Evolutionary conservation across 192 early-diverging fungal species (phyloP).

Genomic region (Coemansia guatemalensis): DNA sequence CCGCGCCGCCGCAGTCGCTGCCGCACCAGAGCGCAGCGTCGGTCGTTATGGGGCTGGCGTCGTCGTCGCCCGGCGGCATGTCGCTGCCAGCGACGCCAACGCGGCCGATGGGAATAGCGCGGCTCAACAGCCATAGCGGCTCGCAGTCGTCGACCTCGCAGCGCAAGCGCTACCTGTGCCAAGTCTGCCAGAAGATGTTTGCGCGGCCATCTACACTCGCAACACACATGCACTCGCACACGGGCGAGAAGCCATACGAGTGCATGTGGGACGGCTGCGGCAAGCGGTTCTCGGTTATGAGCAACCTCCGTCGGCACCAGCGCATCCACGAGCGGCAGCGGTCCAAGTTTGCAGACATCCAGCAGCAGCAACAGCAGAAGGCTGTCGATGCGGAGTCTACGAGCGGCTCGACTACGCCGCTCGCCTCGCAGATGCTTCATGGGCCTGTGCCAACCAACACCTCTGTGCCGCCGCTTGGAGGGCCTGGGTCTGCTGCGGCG

Average conservation of each 20-base stretch:
- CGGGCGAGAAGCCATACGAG: conserved; percentile 56
- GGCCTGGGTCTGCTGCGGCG: neutral
- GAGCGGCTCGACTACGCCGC: conserved; percentile 44
- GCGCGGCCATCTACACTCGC: conserved; percentile 51
- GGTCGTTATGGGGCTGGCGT: conserved; percentile 4
- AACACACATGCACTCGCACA: conserved; percentile 56
- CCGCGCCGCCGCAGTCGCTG: conserved; percentile 9
- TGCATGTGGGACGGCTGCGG: conserved; percentile 63
- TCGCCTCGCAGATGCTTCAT: conserved; percentile 31
- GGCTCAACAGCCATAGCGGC: conserved; percentile 29
- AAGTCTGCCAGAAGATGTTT: conserved; percentile 53
- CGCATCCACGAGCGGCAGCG: conserved; percentile 57
- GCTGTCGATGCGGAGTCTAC: conserved; percentile 18
- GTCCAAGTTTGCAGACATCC: conserved; percentile 37
- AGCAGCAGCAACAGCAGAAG: conserved; percentile 33
- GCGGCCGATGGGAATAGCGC: conserved; percentile 24
- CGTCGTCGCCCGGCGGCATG: conserved; percentile 12
- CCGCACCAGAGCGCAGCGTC: conserved; percentile 8
- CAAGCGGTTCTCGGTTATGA: conserved; percentile 66
- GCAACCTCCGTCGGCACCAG: conserved; percentile 66
- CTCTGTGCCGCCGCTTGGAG: neutral
- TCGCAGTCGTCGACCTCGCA: conserved; percentile 46
- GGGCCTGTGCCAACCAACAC: neutral
- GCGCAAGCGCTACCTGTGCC: conserved; percentile 55
- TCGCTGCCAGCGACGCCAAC: conserved; percentile 32